Conservation (phyloP, 345 rosid species). For the Syzygium grande region DNA sequence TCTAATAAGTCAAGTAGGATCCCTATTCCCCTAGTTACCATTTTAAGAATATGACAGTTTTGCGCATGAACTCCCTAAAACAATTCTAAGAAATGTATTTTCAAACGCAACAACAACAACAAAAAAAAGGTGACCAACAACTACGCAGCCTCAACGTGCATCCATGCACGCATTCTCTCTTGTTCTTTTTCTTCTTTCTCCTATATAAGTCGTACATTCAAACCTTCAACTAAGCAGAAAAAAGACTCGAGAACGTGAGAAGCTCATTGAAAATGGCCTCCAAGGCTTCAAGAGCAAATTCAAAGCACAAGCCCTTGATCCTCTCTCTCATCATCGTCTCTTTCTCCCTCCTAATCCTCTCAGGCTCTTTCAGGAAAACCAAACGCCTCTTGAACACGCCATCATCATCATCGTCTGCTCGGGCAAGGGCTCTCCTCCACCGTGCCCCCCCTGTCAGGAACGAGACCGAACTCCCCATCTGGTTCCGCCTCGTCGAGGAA, state of each 20-base stretch:
- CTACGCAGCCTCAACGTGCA: conserved; percentile 13
- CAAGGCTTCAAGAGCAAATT: conserved; percentile 8
- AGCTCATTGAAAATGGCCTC: conserved; percentile 21
- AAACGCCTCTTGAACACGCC: not conserved
- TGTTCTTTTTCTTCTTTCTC: not conserved
- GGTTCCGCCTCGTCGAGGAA: conserved; percentile 29
- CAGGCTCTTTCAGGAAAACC: not conserved
- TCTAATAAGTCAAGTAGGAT: not conserved
- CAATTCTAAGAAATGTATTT: not conserved
- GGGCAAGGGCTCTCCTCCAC: not conserved
- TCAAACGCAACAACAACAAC: not conserved
- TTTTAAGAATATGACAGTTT: not conserved
- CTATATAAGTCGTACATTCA: not conserved
- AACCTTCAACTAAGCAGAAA: not conserved
- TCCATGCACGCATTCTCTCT: conserved; percentile 22
- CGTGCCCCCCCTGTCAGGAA: not conserved
- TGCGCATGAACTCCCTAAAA: not conserved
- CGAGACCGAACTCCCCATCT: conserved; percentile 12
- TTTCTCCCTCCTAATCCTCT: conserved; percentile 18
- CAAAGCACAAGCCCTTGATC: conserved; percentile 25
- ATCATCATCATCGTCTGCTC: not conserved
- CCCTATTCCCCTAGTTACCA: not conserved
- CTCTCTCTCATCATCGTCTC: conserved; percentile 36
- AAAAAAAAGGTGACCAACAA: not conserved
- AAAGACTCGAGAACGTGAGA: not conserved